Base-by-base conservation (phyloP, 768 basidiomycete species). In the Boletus reticulatus region DNA sequence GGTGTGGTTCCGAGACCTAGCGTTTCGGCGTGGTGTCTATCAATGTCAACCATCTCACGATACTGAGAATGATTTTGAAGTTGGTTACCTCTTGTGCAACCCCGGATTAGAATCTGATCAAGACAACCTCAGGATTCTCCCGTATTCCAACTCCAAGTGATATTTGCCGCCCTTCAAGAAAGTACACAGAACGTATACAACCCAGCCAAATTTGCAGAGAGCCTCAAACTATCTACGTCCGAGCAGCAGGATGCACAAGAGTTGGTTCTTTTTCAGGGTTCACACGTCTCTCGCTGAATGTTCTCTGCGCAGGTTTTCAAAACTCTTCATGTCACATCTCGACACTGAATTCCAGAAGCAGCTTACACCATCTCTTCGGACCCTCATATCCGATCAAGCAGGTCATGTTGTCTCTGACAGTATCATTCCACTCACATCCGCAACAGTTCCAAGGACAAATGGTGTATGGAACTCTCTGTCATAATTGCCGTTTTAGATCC, bases 171-270 rank as follows among this genome's bases (percentile, higher is more conserved):
- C 1, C 78, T 98, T 48, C 91, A 98, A 65, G 78, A 84, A 55
- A 83, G 89, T 56, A 77, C 76, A 4, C 78, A 84, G 62, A 80
- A 71, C 46, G 84, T 87, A 0, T 94, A 89, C 67, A 93, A 98
- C 71, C 96, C 96, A 0, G 73, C 76, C 16, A 88, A 86, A 58
- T 80, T 98, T 14, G 89, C 95, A 7, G 87, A 94, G 67, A 92
- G 92, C 61, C 75, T 98, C 50, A 81, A 86, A 55, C 75, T 98
- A 38, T 82, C 87, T 19, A 85, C 87, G 1, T 79, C 87, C 5
- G 91, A 97, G 66, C 96, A 98, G 66, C 95, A 98, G 72, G 96
- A 98, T 74, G 94, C 96, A 31, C 93, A 95, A 72, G 96, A 98
- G 93, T 97, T 65, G 51, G 84, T 64, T 49, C 9, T 44, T 63